Conservation (phyloP, 345 rosid genomes). For the Limnanthes douglasii region DNA sequence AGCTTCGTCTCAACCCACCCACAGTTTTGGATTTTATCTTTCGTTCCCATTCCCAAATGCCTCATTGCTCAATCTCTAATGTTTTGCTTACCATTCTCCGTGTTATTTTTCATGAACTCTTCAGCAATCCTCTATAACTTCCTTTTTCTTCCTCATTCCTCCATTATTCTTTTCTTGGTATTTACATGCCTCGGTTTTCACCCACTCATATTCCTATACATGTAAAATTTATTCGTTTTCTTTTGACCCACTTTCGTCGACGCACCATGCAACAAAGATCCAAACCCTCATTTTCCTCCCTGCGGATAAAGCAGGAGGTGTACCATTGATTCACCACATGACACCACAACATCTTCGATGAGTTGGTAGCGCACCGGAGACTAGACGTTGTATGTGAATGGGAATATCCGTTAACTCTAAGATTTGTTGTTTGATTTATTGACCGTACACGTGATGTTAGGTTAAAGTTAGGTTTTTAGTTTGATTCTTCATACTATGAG, state of each 20-base stretch:
- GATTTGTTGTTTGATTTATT: slow-evolving; percentile 46
- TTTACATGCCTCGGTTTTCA: slow-evolving; percentile 87
- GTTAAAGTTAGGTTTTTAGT: slow-evolving; percentile 38
- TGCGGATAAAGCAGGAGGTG: slow-evolving; percentile 50
- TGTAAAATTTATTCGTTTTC: slow-evolving; percentile 88
- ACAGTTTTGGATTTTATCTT: slow-evolving; percentile 16
- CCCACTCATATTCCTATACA: slow-evolving; percentile 96
- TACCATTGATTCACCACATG: slow-evolving; percentile 38
- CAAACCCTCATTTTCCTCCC: slow-evolving; percentile 96
- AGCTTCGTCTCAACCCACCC: slow-evolving; percentile 13
- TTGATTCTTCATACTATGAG: no score
- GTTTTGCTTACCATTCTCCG: slow-evolving; percentile 59
- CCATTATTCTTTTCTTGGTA: slow-evolving; percentile 97
- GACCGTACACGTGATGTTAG: slow-evolving; percentile 16
- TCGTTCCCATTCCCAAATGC: slow-evolving; percentile 33
- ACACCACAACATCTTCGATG: slow-evolving; percentile 20
- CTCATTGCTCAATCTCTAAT: slow-evolving; percentile 53
- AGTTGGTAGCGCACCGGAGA: slow-evolving; percentile 46
- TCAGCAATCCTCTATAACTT: slow-evolving; percentile 65
- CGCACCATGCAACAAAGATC: slow-evolving; percentile 88
- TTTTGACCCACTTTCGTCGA: slow-evolving; percentile 94
- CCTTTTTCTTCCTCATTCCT: slow-evolving; percentile 70
- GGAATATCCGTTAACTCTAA: slow-evolving; percentile 55
- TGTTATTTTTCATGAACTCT: slow-evolving; percentile 66
- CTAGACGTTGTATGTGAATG: slow-evolving; percentile 39